Conservation (phyloP, 345 rosid species). For the Arabidopsis arenosa region DNA sequence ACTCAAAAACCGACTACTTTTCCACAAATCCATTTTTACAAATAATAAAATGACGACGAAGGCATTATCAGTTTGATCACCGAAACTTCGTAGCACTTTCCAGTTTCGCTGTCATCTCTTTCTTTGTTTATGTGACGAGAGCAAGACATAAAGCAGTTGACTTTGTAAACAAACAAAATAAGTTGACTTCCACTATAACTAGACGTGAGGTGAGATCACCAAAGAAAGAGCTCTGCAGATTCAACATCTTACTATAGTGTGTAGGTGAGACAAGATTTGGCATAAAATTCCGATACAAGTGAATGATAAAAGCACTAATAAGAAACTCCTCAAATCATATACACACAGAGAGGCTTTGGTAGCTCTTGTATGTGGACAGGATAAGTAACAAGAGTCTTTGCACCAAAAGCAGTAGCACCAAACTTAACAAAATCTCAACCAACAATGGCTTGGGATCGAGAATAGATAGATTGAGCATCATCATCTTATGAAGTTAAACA, state of each 20-base stretch:
- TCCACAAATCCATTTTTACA: constrained; percentile 10
- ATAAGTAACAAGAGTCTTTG: no score
- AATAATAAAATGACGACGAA: neutral
- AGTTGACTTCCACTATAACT: constrained; percentile 24
- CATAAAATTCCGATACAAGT: no score
- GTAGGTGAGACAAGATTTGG: no score
- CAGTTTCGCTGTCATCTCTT: constrained; percentile 27
- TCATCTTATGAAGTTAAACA: no score
- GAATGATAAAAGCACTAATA: no score
- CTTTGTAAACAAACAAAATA: constrained; percentile 23
- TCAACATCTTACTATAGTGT: neutral
- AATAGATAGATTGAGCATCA: no score
- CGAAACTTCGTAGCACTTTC: constrained; percentile 45
- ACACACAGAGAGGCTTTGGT: no score
- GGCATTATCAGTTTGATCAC: neutral
- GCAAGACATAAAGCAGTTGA: constrained; percentile 11
- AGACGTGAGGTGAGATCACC: constrained; percentile 25
- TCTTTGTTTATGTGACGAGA: constrained; percentile 22
- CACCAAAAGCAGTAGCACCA: no score
- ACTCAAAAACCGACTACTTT: constrained; percentile 25
- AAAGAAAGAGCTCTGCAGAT: constrained; percentile 1
- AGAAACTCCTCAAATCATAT: no score
- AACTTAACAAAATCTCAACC: no score
- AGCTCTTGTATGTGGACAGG: no score
- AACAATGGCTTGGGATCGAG: no score